Percentiles rank a stretch among this genome's conserved stretches.
phyloP scores from a whole-genome alignment of 192 early-diverging fungal genomes.

The Radiomyces spectabilis region DNA sequence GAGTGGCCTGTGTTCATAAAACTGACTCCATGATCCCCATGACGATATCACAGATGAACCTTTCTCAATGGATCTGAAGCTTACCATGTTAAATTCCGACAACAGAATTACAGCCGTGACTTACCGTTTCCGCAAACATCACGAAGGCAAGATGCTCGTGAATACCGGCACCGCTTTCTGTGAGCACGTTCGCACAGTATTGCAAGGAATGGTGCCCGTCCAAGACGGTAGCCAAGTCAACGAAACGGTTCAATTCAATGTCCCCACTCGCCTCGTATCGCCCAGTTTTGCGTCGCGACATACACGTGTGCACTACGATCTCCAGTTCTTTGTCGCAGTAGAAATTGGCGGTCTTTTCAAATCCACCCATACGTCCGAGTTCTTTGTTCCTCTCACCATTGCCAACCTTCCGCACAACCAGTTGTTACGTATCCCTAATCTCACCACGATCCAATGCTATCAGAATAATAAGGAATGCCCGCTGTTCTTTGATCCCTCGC shows the following conservation, averaged over 20 bases:
- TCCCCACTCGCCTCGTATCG: slow-evolving; percentile 20
- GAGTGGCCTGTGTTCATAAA: too few species aligned
- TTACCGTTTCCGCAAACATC: slow-evolving; percentile 13
- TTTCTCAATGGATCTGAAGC: background rate
- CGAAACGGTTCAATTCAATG: slow-evolving; percentile 2
- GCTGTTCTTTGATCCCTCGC: slow-evolving; percentile 12
- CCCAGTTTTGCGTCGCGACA: slow-evolving; percentile 15
- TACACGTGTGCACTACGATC: slow-evolving; percentile 16
- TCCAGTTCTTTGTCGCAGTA: slow-evolving; percentile 7
- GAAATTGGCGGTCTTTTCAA: slow-evolving; percentile 14
- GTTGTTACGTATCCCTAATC: slow-evolving; percentile 5
- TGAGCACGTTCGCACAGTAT: slow-evolving; percentile 2
- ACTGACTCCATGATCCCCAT: background rate
- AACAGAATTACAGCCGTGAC: background rate
- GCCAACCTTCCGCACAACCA: slow-evolving; percentile 14
- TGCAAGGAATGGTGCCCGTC: background rate
- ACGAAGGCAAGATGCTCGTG: slow-evolving; percentile 16
- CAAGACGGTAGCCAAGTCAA: background rate
- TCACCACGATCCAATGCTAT: background rate
- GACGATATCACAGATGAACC: background rate
- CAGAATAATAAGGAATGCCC: slow-evolving; percentile 2
- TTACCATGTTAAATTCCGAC: background rate
- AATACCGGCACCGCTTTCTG: slow-evolving; percentile 10
- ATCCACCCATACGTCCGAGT: slow-evolving; percentile 9
- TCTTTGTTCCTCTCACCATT: slow-evolving; percentile 13